Base-by-base conservation (phyloP, 164 flowering plant species). In the Vitis rotundifolia region DNA sequence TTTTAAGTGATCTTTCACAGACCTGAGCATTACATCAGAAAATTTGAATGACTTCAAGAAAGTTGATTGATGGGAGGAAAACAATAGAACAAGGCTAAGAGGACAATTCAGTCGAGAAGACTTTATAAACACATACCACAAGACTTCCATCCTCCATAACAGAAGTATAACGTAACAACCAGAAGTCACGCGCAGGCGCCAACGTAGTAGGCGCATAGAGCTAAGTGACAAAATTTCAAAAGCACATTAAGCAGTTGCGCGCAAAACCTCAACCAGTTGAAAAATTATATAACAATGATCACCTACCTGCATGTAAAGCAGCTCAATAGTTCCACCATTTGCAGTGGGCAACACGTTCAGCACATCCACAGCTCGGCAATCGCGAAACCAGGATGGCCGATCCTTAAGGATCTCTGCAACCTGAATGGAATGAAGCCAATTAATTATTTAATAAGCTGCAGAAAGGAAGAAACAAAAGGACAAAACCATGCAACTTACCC, bases 151-250 rank as follows among this genome's bases (percentile, higher is more conserved):
- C 99, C 70, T 96, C 99, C 81, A 91, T 71, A 53, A 83, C 84
- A 49, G 98, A 85, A 71, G 98, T 93, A 69, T 91, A 95, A 72
- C 97, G 91, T 67, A 95, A 57, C 84, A 89, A 74, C 97, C 97
- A 95, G 76, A 95, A 95, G 81, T 95, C 99, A 67, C 99, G 97
- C 56, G 94, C 94, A 67, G 93, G 87, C 11, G 99, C 98, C 88
- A 95, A 75, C 9, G 99, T 95, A 13, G 99, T 95, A n/a, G 97
- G 99, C 48, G 99, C 99, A 82, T 95, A 95, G n/a, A 88, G 85
- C 99, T 95, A 69, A 37, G 5, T 37, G 69, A 11, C 18, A 76
- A 59, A 29, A 53, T 15, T 2, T 55, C 0, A 60, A 53, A 47
- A 19, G 1, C 60, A 22, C 0, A 26, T 12, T 13, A 49, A 49